These are phyloP conservation scores for Apodospora peruviana DNA, from an alignment of 495 filamentous ascomycete species.

Conservation along the genomic window DNA sequence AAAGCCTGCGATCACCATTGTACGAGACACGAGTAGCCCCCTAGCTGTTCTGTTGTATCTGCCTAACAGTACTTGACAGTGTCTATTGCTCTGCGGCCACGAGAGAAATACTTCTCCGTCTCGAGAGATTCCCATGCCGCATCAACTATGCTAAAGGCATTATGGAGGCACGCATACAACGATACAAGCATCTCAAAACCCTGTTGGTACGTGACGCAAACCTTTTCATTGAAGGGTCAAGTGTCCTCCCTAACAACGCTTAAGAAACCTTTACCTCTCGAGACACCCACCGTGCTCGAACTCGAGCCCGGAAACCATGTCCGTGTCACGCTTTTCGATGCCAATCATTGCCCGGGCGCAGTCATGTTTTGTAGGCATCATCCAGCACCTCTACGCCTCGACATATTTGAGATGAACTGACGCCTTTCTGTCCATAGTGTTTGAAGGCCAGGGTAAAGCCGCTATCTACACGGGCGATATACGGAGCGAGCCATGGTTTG, in stretches of 20 bases:
- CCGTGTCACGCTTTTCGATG: constrained; percentile 79
- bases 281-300: constrained; percentile 76
- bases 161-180: constrained; percentile 60
- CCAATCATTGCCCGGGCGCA: constrained; percentile 86
- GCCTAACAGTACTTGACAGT: constrained; percentile 16
- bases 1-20: constrained; percentile 70
- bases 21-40: constrained; percentile 16
- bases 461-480: constrained; percentile 93
- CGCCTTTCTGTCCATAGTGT: no score
- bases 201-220: constrained; percentile 43
- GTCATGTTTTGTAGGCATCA: constrained; percentile 69
- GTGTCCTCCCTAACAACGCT: background rate
- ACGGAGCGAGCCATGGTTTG: constrained; percentile 58
- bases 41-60: constrained; percentile 7
- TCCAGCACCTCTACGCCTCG: background rate
- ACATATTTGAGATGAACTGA: no score
- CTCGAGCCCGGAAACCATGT: constrained; percentile 61
- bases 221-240: background rate
- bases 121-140: constrained; percentile 72
- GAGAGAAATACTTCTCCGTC: constrained; percentile 66
- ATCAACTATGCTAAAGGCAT: constrained; percentile 77
- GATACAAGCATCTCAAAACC: constrained; percentile 69
- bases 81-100: constrained; percentile 88
- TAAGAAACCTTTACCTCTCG: constrained; percentile 74
- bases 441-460: constrained; percentile 70